Conservation (phyloP, 768 basidiomycete species). For the Leccinum imitatum region DNA sequence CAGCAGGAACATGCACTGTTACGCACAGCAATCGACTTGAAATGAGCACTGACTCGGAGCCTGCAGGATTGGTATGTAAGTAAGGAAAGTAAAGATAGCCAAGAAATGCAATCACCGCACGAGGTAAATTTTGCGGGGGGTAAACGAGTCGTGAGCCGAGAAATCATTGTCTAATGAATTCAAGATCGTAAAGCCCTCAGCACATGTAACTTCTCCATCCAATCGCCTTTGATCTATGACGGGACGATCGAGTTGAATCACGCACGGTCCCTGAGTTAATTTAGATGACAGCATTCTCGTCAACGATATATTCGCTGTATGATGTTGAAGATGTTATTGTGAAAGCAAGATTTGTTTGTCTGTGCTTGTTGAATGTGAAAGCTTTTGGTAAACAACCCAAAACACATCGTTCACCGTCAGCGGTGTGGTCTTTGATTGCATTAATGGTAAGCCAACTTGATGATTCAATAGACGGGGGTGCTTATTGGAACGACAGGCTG, state of each 20-base stretch:
- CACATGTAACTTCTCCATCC: too few relatives aligned
- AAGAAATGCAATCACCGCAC: background rate
- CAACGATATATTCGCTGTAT: too few relatives aligned
- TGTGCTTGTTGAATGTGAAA: constrained; percentile 18
- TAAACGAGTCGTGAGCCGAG: too few relatives aligned
- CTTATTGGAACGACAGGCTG: constrained; percentile 37
- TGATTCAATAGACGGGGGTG: background rate
- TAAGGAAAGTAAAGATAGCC: background rate
- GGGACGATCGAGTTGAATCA: too few relatives aligned
- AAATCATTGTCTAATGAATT: too few relatives aligned
- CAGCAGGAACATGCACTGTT: background rate
- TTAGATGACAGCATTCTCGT: too few relatives aligned
- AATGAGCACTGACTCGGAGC: background rate
- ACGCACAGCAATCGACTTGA: background rate
- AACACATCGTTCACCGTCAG: background rate
- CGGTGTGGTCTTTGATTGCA: background rate
- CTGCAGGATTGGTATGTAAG: background rate
- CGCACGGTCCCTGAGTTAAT: too few relatives aligned
- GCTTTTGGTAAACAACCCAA: constrained; percentile 13
- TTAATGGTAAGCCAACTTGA: constrained; percentile 17
- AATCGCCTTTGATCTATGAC: too few relatives aligned
- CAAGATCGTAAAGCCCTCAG: background rate
- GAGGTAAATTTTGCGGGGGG: background rate
- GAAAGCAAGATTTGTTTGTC: constrained; percentile 2
- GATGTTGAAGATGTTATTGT: too few relatives aligned